These are phyloP conservation scores for Claviceps sp. DNA, from an alignment of 2,329 filamentous ascomycete genomes.

Conservation along the genomic window DNA sequence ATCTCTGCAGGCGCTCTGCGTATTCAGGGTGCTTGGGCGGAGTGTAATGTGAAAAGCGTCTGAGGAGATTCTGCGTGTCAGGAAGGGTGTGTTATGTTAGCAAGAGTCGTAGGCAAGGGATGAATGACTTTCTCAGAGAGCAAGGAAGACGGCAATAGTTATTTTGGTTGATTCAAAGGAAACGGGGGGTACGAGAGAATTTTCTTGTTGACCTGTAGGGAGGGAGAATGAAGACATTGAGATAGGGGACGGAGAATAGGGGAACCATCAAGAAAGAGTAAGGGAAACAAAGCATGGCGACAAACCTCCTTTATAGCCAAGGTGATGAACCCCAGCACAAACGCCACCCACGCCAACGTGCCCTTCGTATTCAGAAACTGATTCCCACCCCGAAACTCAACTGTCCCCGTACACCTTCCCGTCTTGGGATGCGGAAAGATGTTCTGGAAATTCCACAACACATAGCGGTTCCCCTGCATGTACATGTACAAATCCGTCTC, in stretches of 20 bases:
- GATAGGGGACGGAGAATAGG: neutral
- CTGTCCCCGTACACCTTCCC: constrained; percentile 22
- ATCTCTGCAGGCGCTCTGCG: constrained; percentile 16
- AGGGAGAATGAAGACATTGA: neutral
- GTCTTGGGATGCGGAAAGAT: constrained; percentile 24
- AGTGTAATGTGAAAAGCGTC: constrained; percentile 15
- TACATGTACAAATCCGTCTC: constrained; percentile 22
- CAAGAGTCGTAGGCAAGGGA: neutral
- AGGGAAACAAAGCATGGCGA: neutral
- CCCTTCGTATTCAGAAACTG: constrained; percentile 25
- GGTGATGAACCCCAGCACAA: constrained; percentile 25
- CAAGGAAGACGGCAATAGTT: no score
- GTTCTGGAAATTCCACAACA: constrained; percentile 28
- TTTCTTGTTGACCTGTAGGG: neutral
- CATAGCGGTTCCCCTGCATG: constrained; percentile 26
- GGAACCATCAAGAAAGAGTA: neutral
- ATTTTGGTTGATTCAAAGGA: no score
- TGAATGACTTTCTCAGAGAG: neutral
- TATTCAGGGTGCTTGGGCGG: constrained; percentile 17
- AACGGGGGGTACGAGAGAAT: neutral
- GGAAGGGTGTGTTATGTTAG: neutral
- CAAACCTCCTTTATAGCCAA: constrained; percentile 22
- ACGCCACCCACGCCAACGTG: constrained; percentile 25
- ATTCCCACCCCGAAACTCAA: constrained; percentile 26
- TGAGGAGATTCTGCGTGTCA: constrained; percentile 17